Evolutionary conservation across 2,329 filamentous ascomycete genomes (phyloP).

Genomic region (Tolypocladium sp.): DNA sequence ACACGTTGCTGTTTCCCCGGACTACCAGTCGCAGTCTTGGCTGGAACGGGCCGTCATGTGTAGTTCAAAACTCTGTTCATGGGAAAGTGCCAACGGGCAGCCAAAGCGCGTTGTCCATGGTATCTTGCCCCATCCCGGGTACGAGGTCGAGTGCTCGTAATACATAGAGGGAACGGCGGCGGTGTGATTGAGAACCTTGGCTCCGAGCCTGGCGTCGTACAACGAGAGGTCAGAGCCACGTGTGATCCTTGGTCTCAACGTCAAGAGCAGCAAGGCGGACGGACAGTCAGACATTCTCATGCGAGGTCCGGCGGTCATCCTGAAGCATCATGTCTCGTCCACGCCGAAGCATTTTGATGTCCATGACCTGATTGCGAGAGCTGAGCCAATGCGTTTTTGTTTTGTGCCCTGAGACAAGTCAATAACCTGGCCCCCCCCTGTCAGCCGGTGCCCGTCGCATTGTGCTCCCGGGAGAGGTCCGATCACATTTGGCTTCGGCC

Average conservation of each 20-base stretch:
- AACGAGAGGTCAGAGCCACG: background rate
- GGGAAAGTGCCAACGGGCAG: background rate
- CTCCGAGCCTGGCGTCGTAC: background rate
- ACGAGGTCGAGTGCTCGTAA: background rate
- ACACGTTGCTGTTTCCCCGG: background rate
- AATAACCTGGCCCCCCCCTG: background rate
- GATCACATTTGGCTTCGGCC: background rate
- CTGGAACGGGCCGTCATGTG: background rate
- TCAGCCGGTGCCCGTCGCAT: background rate
- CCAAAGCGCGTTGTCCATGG: background rate
- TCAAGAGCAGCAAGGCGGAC: background rate
- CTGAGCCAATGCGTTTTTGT: background rate
- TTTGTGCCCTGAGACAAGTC: background rate
- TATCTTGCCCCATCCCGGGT: background rate
- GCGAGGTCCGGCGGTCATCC: too few relatives aligned
- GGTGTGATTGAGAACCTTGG: background rate
- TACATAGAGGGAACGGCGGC: background rate
- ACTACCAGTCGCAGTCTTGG: background rate
- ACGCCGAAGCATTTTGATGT: background rate
- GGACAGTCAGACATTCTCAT: background rate
- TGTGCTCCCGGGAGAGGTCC: background rate
- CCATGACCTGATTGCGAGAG: background rate
- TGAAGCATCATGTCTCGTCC: background rate
- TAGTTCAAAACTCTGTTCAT: background rate
- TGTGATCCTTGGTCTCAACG: background rate